Evolutionary conservation across 768 basidiomycete species (phyloP), one percentile per base, ranked within the genome.

Genomic region (Russula ochroleuca): DNA sequence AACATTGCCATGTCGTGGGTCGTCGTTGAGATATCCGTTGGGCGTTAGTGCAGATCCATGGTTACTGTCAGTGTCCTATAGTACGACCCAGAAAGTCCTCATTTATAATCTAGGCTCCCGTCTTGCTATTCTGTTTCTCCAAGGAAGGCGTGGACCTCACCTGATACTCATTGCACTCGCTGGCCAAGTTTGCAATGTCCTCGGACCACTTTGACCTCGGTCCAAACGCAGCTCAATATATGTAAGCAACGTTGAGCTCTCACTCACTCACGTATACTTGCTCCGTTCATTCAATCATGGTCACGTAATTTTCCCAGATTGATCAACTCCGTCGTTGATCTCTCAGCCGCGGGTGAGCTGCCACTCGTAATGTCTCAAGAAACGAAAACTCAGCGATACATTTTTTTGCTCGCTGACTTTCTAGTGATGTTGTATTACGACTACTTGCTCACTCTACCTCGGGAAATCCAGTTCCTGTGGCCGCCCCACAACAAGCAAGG

Each of bases 401-500:
- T 21, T 13, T 19, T 51, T 28, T 31, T 28, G 31, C 25, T 28
- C 11, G 13, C 9, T 2, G 25, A 21, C 21, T 28, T 59, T 47
- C 19, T 49, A 75, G 74, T 57, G 35, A 58, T 75, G 6, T 57
- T 75, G 33, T 69, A 72, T 49, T 75, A 74, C 63, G 73, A 75
- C 67, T 73, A 69, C 52, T 0, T 69, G n/a, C 57, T 73, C 51
- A 75, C 74, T 8, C 62, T 73, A 35, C 61, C 66, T 23, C 67
- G 67, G 35, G 82, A 84, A 67, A 68, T 80, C 47, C 68, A 70
- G 19, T 76, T 75, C 49, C 68, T 84, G 6, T 84, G 83, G 83
- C 70, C 70, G 57, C 63, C 63, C 4, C 47, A 56, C 47, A 72
- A 74, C 50, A 76, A 74, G 3, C 78, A 75, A 60, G 72, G 70